These are phyloP conservation scores for Penicillium brasilianum DNA, from an alignment of 2,329 filamentous ascomycete genomes.

Conservation along the genomic window DNA sequence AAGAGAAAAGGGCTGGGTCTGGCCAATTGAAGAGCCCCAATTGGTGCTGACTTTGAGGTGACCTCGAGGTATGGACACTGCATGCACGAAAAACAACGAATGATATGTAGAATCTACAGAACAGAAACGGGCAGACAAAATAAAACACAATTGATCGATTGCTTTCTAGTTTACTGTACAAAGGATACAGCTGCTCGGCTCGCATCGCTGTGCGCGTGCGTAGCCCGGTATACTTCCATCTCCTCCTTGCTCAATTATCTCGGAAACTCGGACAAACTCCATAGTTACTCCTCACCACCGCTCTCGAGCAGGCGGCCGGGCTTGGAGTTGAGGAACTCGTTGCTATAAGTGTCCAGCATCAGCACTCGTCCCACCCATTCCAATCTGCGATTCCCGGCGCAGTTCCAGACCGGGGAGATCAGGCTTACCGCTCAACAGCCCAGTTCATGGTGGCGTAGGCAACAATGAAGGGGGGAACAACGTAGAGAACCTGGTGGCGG, in stretches of 20 bases:
- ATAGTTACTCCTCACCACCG: constrained; percentile 39
- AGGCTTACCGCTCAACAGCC: constrained; percentile 80
- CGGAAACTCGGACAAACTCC: constrained; percentile 13
- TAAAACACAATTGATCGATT: constrained; percentile 34
- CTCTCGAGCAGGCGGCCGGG: constrained; percentile 47
- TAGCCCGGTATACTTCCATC: constrained; percentile 22
- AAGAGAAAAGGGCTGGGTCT: not conserved
- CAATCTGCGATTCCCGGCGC: not conserved
- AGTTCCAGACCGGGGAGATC: constrained; percentile 37
- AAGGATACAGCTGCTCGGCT: constrained; percentile 31
- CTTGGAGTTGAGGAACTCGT: constrained; percentile 59
- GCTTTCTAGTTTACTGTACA: constrained; percentile 52
- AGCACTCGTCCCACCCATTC: not conserved
- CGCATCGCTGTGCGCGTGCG: constrained; percentile 18
- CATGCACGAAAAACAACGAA: not conserved
- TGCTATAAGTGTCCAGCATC: constrained; percentile 40
- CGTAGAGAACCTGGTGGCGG: constrained; percentile 85
- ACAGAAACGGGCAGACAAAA: constrained; percentile 14
- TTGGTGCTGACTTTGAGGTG: constrained; percentile 25
- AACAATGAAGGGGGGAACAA: constrained; percentile 75
- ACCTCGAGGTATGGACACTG: not conserved
- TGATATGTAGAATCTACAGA: not conserved
- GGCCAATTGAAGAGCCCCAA: constrained; percentile 17
- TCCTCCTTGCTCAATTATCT: constrained; percentile 5
- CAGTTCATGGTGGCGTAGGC: constrained; percentile 87